Evolutionary conservation across 495 filamentous ascomycete genomes (phyloP).

Genomic region (Penicillium parvum): DNA sequence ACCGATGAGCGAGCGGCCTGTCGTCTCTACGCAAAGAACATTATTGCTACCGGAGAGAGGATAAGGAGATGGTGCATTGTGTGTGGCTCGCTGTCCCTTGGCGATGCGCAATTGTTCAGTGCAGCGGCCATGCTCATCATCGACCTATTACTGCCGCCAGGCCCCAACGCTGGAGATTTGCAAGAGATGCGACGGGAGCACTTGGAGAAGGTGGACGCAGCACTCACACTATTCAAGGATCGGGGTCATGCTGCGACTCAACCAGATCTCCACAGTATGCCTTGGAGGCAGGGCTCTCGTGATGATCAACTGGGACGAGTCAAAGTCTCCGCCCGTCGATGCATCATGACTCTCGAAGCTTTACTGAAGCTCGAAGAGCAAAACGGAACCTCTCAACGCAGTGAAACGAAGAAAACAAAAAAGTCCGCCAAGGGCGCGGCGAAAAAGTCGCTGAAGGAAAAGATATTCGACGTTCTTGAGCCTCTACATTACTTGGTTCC

Average conservation of each 20-base stretch:
- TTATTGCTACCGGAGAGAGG: conserved; percentile 20
- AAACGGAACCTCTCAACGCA: neutral
- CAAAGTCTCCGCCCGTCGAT: neutral
- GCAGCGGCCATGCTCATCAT: conserved; percentile 18
- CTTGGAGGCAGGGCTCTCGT: neutral
- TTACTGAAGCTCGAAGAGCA: neutral
- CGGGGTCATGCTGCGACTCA: neutral
- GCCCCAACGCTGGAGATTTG: neutral
- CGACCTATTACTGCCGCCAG: conserved; percentile 3
- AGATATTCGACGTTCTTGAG: neutral
- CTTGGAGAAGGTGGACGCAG: conserved; percentile 43
- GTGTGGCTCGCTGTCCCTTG: conserved; percentile 20
- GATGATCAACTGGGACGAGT: neutral
- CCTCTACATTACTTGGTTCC: neutral
- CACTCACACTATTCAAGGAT: neutral
- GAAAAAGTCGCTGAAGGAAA: neutral
- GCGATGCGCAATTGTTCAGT: conserved; percentile 19
- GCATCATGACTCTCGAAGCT: neutral
- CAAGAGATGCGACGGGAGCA: neutral
- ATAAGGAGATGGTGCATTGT: conserved; percentile 24
- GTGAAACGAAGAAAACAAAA: neutral
- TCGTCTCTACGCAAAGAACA: conserved; percentile 26
- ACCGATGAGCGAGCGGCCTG: conserved; percentile 13
- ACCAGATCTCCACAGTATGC: neutral
- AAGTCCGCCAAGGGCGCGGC: too few relatives aligned